Base-by-base conservation (phyloP, 352 stramenopile species). In the Saprolegnia diclina region DNA sequence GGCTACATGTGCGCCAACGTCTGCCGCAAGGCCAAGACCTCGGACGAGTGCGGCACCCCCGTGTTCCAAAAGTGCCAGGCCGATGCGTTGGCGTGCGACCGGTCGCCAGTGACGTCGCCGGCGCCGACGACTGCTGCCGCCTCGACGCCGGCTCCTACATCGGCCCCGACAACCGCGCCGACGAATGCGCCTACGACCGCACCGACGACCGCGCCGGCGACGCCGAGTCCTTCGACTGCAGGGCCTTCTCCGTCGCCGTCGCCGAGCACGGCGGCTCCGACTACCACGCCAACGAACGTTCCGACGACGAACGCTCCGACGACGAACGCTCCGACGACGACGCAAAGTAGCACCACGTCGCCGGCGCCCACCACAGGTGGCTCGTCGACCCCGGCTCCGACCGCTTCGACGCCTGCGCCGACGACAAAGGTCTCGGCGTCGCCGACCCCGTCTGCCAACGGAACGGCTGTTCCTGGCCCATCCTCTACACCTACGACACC, bases 1-100 rank as follows among this genome's bases (percentile, higher is more conserved):
- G 57, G 57, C 44, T 53, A 24, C 21, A 24, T 35, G 26, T 66
- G 57, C 21, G 57, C 40, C 40, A 42, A 42, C n/a, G 50, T 66
- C 44, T 66, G 57, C 57, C 57, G 57, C 24, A 66, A 66, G 57
- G 50, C 48, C 57, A 66, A 66, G 40, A 54, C 57, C 13, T 18
- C 37, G 13, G 57, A 66, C 22, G 57, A 66, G 55, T 66, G 57
- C 57, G 57, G 57, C 18, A 40, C 37, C 3, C 57, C 63, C 40
- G 63, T 69, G 18, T 52, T 37, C 46, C 63, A 69, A 69, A 48
- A 40, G 11, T 69, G 63, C 63, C 14, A 22, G 19, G 63, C n/a
- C 22, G 63, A 21, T 24, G 45, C 62, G 19, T 22, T 69, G n/a
- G 63, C 62, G 9, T 69, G 63, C 29, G 63, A 69, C 37, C 53